Conservation (phyloP, 768 basidiomycete genomes). For the Lanmaoa rubissima region DNA sequence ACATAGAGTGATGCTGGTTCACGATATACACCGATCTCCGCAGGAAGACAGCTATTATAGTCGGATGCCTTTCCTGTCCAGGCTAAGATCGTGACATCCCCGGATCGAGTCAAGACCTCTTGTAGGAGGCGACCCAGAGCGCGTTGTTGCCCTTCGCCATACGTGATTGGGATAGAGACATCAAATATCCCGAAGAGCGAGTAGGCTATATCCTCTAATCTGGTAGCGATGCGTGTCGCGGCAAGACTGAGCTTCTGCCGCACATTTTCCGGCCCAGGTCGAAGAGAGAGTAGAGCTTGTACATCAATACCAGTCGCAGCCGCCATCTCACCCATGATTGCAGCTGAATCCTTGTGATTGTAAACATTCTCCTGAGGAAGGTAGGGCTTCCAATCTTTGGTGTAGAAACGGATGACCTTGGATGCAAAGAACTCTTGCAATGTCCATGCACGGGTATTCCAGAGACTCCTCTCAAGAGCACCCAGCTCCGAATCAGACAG, state of each 20-base stretch:
- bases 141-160: not conserved
- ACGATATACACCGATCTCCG: not conserved
- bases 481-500: not conserved
- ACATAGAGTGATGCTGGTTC: not conserved
- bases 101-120: not conserved
- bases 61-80: not conserved
- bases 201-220: not conserved
- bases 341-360: not conserved
- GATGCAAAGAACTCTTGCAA: too few species aligned
- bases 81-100: not conserved
- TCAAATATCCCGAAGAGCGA: not conserved
- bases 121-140: not conserved
- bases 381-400: not conserved
- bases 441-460: not conserved
- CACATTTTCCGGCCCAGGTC: not conserved
- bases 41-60: not conserved
- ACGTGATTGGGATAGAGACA: not conserved
- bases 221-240: not conserved
- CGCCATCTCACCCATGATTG: not conserved
- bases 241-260: not conserved
- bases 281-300: not conserved
- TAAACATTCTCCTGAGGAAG: not conserved
- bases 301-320: not conserved
- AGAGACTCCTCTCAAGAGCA: not conserved
- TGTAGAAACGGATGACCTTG: too few species aligned